Evolutionary conservation across 129 eudicot genomes (phyloP), one percentile per base, ranked within the genome.

Genomic region (Rutidosis leptorrhynchoides): DNA sequence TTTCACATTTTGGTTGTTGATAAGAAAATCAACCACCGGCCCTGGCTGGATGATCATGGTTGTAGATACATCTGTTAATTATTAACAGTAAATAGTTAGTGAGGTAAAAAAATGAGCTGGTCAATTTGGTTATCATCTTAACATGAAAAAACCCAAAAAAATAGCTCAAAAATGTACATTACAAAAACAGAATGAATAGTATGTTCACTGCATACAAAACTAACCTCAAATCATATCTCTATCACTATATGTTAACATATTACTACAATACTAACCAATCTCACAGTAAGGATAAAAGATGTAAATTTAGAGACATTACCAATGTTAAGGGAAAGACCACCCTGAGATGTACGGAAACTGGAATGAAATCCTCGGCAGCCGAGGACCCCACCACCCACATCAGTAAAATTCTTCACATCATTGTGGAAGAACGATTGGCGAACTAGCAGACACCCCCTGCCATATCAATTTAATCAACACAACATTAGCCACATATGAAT

Each of bases 11-110:
- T 91, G 98, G 71, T 88, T 91, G 22, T 59, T 76, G 17, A 87
- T 77, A 9, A 91, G 83, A 62, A 91, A 91, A 33, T 87, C 96
- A 5, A 88, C 78, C 20, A 91, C 83, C 46, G 96, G 90, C n/a
- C 98, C 98, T 12, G 98, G 98, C 76, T 85, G 85, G 16, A 91
- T 79, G 35, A 85, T 87, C 84, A 86, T 91, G 4, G 98, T 91
- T 6, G 96, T 91, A n/a, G 98, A 81, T 27, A 86, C 98, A 71
- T 91, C 98, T 90, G 78, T 29, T 42, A 14, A 49, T 27, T 42
- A 14, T 37, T 27, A n/a, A 37, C 26, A 61, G 24, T 23, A 58
- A 33, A 73, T 23, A 3, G 30, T 48, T 33, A 51, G 57, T 51
- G 11, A 6, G 11, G 8, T 32, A 32, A 32, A 11, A 32, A 6